A percentile compares a stretch with the other conserved stretches of the same genome.
phyloP scores from a whole-genome alignment of 768 basidiomycete species.

The Hygrophoropsis aurantiaca region DNA sequence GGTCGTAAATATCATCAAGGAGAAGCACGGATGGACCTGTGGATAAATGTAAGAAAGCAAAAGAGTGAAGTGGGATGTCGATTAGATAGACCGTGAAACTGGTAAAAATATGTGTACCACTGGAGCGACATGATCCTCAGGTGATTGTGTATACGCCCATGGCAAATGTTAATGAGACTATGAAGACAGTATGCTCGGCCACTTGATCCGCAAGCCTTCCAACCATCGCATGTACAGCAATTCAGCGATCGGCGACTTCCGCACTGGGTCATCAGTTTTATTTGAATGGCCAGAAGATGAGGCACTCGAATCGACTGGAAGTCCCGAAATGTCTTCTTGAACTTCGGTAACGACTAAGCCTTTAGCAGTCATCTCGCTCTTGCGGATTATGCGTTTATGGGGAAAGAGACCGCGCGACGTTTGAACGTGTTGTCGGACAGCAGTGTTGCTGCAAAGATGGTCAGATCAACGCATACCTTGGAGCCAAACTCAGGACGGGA shows the following conservation, averaged over 20 bases:
- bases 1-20: not conserved
- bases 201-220: constrained; percentile 86
- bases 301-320: constrained; percentile 37
- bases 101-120: not conserved
- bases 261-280: constrained; percentile 43
- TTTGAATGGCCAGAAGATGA: constrained; percentile 26
- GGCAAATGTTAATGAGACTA: constrained; percentile 5
- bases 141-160: not conserved
- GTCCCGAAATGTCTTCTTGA: constrained; percentile 64
- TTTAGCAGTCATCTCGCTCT: constrained; percentile 82
- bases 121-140: not conserved
- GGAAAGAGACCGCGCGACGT: constrained; percentile 81
- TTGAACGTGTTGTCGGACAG: constrained; percentile 81
- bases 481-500: constrained; percentile 13
- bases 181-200: constrained; percentile 67
- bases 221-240: constrained; percentile 97
- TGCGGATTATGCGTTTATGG: constrained; percentile 73
- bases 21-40: not conserved
- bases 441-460: constrained; percentile 53
- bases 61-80: not conserved
- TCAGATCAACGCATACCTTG: too few relatives aligned
- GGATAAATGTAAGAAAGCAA: not conserved
- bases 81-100: not conserved
- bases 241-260: constrained; percentile 90
- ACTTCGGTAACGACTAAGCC: constrained; percentile 84